Evolutionary conservation across 2,329 filamentous ascomycete species (phyloP).

Genomic region (Aspergillus proliferans): DNA sequence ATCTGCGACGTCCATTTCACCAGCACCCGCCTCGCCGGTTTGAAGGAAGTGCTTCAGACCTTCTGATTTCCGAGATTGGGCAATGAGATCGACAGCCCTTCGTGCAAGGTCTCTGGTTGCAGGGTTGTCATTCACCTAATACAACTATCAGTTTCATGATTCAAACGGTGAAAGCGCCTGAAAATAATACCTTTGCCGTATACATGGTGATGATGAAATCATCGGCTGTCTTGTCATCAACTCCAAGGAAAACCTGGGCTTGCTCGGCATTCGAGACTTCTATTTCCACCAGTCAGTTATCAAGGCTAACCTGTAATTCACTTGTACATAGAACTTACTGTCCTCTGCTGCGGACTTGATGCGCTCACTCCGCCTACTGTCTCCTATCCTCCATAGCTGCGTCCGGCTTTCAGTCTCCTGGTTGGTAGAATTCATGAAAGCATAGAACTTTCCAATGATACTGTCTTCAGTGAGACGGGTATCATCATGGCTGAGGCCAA

Average conservation of each 20-base stretch:
- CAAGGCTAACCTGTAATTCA: no score
- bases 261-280: slow-evolving; percentile 57
- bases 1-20: slow-evolving; percentile 51
- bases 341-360: slow-evolving; percentile 55
- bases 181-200: slow-evolving; percentile 45
- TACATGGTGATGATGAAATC: slow-evolving; percentile 55
- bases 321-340: slow-evolving; percentile 27
- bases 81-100: slow-evolving; percentile 55
- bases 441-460: slow-evolving; percentile 57
- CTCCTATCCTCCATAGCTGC: slow-evolving; percentile 55
- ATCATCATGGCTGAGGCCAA: slow-evolving; percentile 48
- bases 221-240: slow-evolving; percentile 45
- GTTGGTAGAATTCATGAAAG: slow-evolving; percentile 51
- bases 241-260: slow-evolving; percentile 57
- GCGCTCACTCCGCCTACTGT: slow-evolving; percentile 50
- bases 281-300: slow-evolving; percentile 14
- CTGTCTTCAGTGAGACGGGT: slow-evolving; percentile 49
- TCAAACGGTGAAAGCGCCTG: neutral
- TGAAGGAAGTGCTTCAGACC: slow-evolving; percentile 48
- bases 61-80: slow-evolving; percentile 51
- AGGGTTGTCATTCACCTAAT: slow-evolving; percentile 47
- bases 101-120: slow-evolving; percentile 44
- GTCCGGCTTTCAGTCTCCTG: slow-evolving; percentile 53
- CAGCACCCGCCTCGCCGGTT: slow-evolving; percentile 44
- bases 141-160: slow-evolving; percentile 2